Evolutionary conservation across 2,329 filamentous ascomycete genomes (phyloP).

Genomic region (Triangularia setosa): DNA sequence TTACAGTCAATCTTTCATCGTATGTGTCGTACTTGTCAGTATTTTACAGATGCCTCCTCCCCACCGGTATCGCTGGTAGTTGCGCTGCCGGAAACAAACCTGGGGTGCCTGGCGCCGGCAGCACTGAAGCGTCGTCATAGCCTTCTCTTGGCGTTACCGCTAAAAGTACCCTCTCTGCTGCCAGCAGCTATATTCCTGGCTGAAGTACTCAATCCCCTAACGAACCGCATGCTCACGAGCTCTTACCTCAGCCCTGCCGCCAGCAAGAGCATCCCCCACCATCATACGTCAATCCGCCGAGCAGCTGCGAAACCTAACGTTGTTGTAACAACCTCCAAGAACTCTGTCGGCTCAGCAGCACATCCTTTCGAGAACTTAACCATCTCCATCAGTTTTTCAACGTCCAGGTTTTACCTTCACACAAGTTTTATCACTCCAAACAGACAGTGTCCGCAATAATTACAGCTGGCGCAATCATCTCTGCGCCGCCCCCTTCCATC

Average conservation of each 20-base stretch:
- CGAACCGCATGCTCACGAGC: background rate
- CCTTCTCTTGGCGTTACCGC: background rate
- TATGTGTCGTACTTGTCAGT: too few relatives aligned
- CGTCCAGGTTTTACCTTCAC: background rate
- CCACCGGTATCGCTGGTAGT: background rate
- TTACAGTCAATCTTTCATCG: too few relatives aligned
- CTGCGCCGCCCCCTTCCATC: background rate
- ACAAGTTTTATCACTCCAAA: background rate
- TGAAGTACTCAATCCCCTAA: background rate
- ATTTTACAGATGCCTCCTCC: background rate
- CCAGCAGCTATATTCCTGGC: background rate
- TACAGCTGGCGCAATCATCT: slow-evolving; percentile 16
- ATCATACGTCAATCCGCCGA: slow-evolving; percentile 12
- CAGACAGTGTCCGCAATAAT: background rate
- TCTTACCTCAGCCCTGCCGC: slow-evolving; percentile 2
- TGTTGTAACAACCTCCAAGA: background rate
- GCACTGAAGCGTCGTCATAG: slow-evolving; percentile 6
- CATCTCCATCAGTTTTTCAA: background rate
- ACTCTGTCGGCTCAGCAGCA: background rate
- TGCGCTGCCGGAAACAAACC: background rate
- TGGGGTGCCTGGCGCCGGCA: background rate
- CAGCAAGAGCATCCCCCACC: slow-evolving; percentile 6
- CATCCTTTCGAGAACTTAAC: background rate
- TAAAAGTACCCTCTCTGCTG: background rate
- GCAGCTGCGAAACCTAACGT: background rate